Base-by-base conservation (phyloP, 768 basidiomycete species). In the Podaxis pistillaris region DNA sequence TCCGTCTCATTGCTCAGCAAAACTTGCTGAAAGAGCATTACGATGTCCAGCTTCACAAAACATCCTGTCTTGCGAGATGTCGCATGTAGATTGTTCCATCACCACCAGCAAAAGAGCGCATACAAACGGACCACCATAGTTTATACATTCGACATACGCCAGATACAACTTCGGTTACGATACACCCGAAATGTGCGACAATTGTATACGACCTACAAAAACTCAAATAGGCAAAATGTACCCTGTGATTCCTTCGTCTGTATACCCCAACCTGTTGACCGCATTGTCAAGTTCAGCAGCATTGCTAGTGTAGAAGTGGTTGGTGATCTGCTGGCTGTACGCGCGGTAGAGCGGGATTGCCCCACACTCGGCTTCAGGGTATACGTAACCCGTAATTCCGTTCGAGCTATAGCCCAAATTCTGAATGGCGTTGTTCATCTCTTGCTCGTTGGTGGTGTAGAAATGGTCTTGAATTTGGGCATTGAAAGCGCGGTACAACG, bases 241-340 rank as follows among this genome's bases (percentile, higher is more conserved):
- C 30, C 59, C 59, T 33, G 59, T 40, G 19, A 61, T 56, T 19
- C 53, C 59, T 41, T 64, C 64, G 41, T 55, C 38, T 4, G 24
- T 36, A 38, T 64, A 66, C n/a, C 61, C 65, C 30, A 57, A 49
- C n/a, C 38, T 55, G 1, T 46, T 11, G 24, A 36, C 12, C 17
- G 60, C 59, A 24, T 41, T 61, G 38, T 61, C 33, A 1, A 19
- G 12, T 44, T 63, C 59, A 28, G 55, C 41, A 11, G 30, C 44
- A 36, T n/a, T 3, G 22, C 53, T 60, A 6, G 65, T 66, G 55
- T 66, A 66, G 44, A 64, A 61, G 38, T 66, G 65, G 40, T 64
- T 55, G 8, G 17, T n/a, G 7, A n/a, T 22, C 6, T 15, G 13
- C 4, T 9, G 37, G 30, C 47, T 41, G 55, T 57, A 66, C 15